These are phyloP conservation scores for Leishmania major DNA, from an alignment of 208 protist species.

Conservation along the genomic window DNA sequence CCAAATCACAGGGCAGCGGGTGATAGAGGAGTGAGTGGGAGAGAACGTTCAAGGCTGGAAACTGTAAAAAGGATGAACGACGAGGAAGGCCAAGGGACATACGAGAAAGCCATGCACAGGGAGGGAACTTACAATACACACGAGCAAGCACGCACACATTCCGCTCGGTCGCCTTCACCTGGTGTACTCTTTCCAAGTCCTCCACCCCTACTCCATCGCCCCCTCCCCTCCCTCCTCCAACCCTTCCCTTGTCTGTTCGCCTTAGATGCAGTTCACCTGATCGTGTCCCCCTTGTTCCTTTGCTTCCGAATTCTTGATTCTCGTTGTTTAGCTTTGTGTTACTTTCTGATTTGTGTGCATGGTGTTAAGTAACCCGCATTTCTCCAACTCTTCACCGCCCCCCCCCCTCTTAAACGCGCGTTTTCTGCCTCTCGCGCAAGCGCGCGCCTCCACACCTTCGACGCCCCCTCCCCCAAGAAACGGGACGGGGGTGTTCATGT, in stretches of 20 bases:
- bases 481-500: neutral
- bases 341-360: neutral
- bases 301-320: neutral
- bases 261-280: neutral
- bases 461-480: neutral
- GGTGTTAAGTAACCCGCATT: neutral
- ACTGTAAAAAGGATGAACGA: too few relatives aligned
- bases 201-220: neutral
- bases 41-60: too few relatives aligned
- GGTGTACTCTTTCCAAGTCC: neutral
- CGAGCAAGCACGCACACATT: neutral
- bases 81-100: too few relatives aligned
- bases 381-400: neutral
- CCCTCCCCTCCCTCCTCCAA: neutral
- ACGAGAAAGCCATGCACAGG: neutral
- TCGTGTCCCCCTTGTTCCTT: neutral
- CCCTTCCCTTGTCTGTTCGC: neutral
- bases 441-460: neutral
- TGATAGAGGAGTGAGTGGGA: too few relatives aligned
- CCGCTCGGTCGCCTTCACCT: neutral
- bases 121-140: neutral
- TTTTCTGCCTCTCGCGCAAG: too few relatives aligned
- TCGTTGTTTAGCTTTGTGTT: neutral
- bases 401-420: neutral
- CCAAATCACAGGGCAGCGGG: too few relatives aligned